These are phyloP conservation scores for Russula virescens DNA, from an alignment of 768 basidiomycete species.

Conservation along the genomic window DNA sequence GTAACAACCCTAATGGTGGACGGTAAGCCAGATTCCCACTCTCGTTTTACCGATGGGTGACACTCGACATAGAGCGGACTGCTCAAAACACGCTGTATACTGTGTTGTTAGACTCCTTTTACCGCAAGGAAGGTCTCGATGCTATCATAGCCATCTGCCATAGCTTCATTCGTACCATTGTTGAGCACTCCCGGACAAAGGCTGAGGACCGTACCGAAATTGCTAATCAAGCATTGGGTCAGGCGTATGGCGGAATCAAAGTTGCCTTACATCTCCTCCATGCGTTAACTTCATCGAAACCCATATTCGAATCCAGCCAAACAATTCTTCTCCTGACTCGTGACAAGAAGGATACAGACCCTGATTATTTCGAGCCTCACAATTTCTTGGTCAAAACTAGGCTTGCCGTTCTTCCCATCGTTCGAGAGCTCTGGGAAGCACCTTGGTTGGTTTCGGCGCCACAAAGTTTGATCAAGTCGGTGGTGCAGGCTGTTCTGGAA, in stretches of 20 bases:
- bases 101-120: conserved; percentile 70
- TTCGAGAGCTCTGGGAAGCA: conserved; percentile 73
- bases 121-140: conserved; percentile 64
- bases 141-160: conserved; percentile 55
- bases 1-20: conserved; percentile 51
- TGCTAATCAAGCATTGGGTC: conserved; percentile 59
- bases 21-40: conserved; percentile 36
- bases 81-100: conserved; percentile 73
- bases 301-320: conserved; percentile 82
- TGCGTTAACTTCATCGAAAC: conserved; percentile 70
- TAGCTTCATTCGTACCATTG: conserved; percentile 52
- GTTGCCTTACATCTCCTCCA: conserved; percentile 72
- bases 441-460: conserved; percentile 77
- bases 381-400: conserved; percentile 84
- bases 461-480: conserved; percentile 63
- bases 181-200: conserved; percentile 42
- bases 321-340: conserved; percentile 63
- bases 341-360: conserved; percentile 74
- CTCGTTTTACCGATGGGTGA: conserved; percentile 9
- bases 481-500: conserved; percentile 74
- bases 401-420: conserved; percentile 57
- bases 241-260: conserved; percentile 78
- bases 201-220: conserved; percentile 52
- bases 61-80: conserved; percentile 56
- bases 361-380: conserved; percentile 77